Evolutionary conservation across 1,284 basidiomycete genomes (phyloP), one percentile per base, ranked within the genome.

Genomic region (Mycosarcoma mackinlayi): DNA sequence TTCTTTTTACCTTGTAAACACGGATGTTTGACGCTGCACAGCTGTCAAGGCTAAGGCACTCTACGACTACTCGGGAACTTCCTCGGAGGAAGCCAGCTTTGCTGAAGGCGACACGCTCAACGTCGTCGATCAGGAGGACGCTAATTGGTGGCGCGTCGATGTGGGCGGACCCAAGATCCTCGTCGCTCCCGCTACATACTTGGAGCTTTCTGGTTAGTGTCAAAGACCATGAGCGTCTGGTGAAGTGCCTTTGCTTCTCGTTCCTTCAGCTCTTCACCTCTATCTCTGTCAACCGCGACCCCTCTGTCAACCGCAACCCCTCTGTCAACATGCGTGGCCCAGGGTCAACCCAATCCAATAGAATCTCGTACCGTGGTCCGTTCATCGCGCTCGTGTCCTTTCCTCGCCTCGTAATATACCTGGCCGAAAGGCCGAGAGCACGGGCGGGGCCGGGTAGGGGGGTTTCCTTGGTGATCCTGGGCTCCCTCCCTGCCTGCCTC

Each of bases 141-240:
- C 63, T 24, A 75, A 77, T 65, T 82, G 80, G 80, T 82, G 80
- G 80, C 59, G 65, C 3, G 64, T 82, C 42, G 76, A 80, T 40
- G 58, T 71, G 8, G 67, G 64, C 14, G 73, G 65, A 8, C 45
- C 59, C 44, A 63, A 62, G 38, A 77, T 80, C 63, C 61, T 80
- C 47, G 59, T 82, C 46, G 79, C 77, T 1, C 80, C 80, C 10
- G 74, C 79, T 3, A 76, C 76, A 28, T 82, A 82, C 65, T 53
- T 82, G 47, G 77, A 80, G 50, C 46, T 79, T 24, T 60, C 56
- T 62, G 70, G 70, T 73, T 73, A 73, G 70, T 73, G 49, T 42
- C 18, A 14, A 48, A 38, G 11, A 14, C 7, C n/a, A n/a, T 42
- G 23, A 23, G 7, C 25, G 21, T 27, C 23, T 27, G 19, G 8